Evolutionary conservation across 768 basidiomycete species (phyloP), one percentile per base, ranked within the genome.

Genomic region (Kwoniella newhampshirensis): DNA sequence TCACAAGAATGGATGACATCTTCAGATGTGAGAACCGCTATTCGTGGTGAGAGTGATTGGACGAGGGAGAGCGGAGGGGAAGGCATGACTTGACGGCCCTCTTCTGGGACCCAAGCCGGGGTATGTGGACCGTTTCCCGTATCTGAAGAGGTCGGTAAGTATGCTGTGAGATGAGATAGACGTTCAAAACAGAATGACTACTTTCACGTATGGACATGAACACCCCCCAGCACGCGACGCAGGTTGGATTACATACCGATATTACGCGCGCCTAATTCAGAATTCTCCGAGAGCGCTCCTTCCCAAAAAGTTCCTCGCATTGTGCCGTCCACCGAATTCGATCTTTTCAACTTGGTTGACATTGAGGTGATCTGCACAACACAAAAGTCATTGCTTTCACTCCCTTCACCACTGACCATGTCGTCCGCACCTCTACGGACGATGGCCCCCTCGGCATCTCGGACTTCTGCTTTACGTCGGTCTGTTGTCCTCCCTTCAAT

Each of bases 1-100:
- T 66, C 70, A 59, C 75, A 76, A 9, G 67, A 63, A 5, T 57
- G 28, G 11, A 63, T 48, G 3, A 76, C 75, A 59, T 75, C 65
- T 43, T 73, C 65, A n/a, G 73, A 68, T 20, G 71, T 51, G 48
- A 76, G 64, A 18, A 75, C 64, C 9, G 70, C 73, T 43, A 76
- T 64, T 12, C 68, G 67, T 4, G 75, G 73, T 20, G 75, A 73
- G 28, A 76, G 61, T 8, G 70, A 64, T 54, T 75, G 73, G 11
- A 73, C 48, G 20, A 75, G 61, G n/a, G 73, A 67, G 30, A 70
- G 62, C 11, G 71, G 71, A 12, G 71, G 71, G 35, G 71, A 73
- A 36, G 71, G 71, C 71, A 73, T 73, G 20, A 32, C 32, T 27
- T 36, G 50, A 20, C 39, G 8, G 54, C 54, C 54, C 54, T 23